Percentiles rank a stretch among this genome's conserved stretches.
These are phyloP conservation scores for Microbotryum scabiosae DNA, from an alignment of 1,284 basidiomycete genomes.

Conservation along the genomic window DNA sequence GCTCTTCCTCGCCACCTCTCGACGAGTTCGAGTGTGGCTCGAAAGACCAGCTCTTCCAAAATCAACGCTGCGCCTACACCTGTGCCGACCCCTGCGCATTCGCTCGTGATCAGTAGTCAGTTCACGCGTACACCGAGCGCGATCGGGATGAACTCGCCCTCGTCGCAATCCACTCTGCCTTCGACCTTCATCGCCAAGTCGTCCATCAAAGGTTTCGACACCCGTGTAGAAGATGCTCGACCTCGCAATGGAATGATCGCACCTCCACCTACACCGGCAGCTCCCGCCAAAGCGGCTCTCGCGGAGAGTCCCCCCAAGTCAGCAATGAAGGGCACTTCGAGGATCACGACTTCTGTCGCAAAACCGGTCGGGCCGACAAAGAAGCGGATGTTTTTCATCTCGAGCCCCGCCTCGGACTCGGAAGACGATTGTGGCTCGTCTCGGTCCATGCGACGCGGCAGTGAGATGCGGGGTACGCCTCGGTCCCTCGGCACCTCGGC, in stretches of 20 bases:
- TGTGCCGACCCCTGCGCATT: neutral
- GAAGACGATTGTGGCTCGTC: constrained; percentile 22
- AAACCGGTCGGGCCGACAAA: constrained; percentile 8
- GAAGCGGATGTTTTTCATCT: constrained; percentile 35
- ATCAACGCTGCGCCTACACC: neutral
- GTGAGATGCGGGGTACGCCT: no score
- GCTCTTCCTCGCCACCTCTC: no score
- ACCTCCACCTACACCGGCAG: constrained; percentile 23
- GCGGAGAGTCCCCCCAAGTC: constrained; percentile 5
- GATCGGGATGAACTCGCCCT: no score
- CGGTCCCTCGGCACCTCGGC: no score
- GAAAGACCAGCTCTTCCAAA: no score
- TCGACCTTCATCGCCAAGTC: constrained; percentile 22
- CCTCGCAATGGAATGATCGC: constrained; percentile 21
- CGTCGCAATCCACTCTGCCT: neutral
- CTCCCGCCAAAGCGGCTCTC: neutral
- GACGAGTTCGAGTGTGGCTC: no score
- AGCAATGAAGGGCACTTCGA: constrained; percentile 1
- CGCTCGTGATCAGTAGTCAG: neutral
- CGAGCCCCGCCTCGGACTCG: constrained; percentile 28
- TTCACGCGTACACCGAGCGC: no score
- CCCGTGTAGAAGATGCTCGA: constrained; percentile 10
- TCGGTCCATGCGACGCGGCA: neutral
- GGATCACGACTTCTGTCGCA: neutral
- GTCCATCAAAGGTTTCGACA: constrained; percentile 25